Evolutionary conservation across 371 early-diverging fungal species (phyloP), one percentile per base, ranked within the genome.

Genomic region (Amoeboradix gromovi): DNA sequence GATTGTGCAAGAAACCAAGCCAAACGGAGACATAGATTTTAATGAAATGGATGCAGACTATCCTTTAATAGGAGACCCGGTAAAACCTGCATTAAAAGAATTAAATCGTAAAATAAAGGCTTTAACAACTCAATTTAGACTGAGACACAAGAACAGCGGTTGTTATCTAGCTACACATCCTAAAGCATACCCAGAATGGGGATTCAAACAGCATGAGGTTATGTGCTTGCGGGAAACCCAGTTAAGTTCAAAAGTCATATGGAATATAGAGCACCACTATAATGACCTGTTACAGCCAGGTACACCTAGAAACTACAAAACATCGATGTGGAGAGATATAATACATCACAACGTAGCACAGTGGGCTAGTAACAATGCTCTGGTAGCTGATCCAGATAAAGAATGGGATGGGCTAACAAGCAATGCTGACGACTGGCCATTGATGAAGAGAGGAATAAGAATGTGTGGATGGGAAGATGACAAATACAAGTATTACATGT

Each of bases 331-430:
- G 70, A 80, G 82, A 69, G 88, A 94, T 77, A 88, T 96, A 74
- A 76, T 89, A 71, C 91, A 94, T 75, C 78, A 93, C 70, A 98
- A 98, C 74, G 86, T 87, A 12, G 92, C 94, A 48, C 98, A 98
- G 98, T 92, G 89, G 86, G 86, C 86, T 0, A 86, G 89, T 27
- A 99, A 99, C 80, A 98, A 98, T 74, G 95, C 96, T 1, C 80
- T 99, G 72, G 83, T 87, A 17, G 94, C 97, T 17, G 97, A 98
- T 76, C 88, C 88, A 0, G 93, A 95, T 75, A 91, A 94, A 77
- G 88, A 92, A 73, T 78, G 79, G 30, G 92, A 92, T 71, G 76
- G 81, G 48, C 81, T 98, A 28, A 84, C 89, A 1, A 94, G 94
- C 22, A 73, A 77, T 68, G 97, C 99, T 0, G 79, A 79, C 67